A percentile compares a stretch with the other conserved stretches of the same genome.
Conservation (phyloP, 2,329 filamentous ascomycete genomes). For the Cryphonectria naterciae region DNA sequence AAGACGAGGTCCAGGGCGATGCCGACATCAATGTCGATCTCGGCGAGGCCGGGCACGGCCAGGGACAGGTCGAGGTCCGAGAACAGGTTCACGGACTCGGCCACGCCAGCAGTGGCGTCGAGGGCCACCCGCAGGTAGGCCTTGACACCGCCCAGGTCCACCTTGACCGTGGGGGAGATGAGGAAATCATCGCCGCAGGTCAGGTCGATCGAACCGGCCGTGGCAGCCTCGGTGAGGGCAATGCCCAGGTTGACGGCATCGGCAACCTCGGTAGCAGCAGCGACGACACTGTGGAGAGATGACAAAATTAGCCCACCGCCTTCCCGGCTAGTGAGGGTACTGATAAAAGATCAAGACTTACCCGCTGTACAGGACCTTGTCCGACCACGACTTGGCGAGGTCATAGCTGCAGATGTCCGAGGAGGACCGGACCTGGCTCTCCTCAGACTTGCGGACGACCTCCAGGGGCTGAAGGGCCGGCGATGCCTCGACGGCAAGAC, state of each 20-base stretch:
- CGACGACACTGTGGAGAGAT: conserved; percentile 18
- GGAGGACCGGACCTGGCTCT: conserved; percentile 24
- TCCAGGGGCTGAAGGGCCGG: conserved; percentile 21
- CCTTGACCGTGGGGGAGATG: conserved; percentile 49
- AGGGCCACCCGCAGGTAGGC: conserved; percentile 36
- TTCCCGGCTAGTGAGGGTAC: too few species aligned
- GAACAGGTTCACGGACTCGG: conserved; percentile 28
- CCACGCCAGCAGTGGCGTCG: conserved; percentile 33
- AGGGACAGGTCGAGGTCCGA: conserved; percentile 23
- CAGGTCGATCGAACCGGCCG: conserved; percentile 28
- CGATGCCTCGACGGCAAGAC: conserved; percentile 24
- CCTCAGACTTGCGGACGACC: conserved; percentile 22
- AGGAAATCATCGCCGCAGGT: conserved; percentile 22
- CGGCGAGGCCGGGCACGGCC: conserved; percentile 34
- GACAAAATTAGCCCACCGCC: conserved; percentile 5
- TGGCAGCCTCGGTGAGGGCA: conserved; percentile 25
- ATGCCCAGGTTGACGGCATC: conserved; percentile 27
- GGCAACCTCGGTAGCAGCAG: conserved; percentile 17
- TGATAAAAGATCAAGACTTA: conserved; percentile 5
- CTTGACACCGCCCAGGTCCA: conserved; percentile 56
- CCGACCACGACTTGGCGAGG: conserved; percentile 26
- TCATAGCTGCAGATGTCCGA: conserved; percentile 21
- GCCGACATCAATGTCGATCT: conserved; percentile 33
- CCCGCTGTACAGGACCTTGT: conserved; percentile 27
- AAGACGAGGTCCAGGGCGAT: conserved; percentile 38